Evolutionary conservation across 345 rosid species (phyloP).

Genomic region (Citrus reticulata): DNA sequence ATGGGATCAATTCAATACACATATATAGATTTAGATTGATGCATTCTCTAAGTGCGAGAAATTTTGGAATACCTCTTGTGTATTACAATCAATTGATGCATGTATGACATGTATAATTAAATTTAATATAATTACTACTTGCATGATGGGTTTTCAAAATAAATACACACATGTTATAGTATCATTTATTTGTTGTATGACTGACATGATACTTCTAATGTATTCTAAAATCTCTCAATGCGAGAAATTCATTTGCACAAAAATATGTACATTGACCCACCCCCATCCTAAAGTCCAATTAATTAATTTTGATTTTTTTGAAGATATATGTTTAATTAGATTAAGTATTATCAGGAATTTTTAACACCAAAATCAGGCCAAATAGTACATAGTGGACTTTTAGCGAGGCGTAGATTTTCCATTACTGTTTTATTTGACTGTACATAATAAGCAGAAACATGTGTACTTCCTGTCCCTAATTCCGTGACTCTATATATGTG

Average conservation of each 20-base stretch:
- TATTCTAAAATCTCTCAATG: no score
- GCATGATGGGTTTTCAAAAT: no score
- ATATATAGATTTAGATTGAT: not conserved
- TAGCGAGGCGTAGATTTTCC: no score
- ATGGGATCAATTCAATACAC: not conserved
- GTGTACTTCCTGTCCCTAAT: not conserved
- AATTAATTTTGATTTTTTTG: not conserved
- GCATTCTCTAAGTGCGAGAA: not conserved
- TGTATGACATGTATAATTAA: no score
- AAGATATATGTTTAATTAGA: no score
- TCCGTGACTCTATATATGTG: not conserved
- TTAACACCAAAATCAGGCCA: not conserved
- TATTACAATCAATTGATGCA: no score
- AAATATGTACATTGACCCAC: not conserved
- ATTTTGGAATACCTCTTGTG: no score
- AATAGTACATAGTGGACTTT: not conserved
- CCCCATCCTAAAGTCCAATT: not conserved
- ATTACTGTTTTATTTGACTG: no score
- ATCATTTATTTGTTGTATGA: fast-evolving
- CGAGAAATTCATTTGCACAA: not conserved
- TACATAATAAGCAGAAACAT: no score
- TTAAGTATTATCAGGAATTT: not conserved
- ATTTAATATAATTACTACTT: no score
- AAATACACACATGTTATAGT: no score
- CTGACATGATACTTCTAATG: no score